phyloP scores from a whole-genome alignment of 768 basidiomycete genomes.

The Phanerochaete sordida region DNA sequence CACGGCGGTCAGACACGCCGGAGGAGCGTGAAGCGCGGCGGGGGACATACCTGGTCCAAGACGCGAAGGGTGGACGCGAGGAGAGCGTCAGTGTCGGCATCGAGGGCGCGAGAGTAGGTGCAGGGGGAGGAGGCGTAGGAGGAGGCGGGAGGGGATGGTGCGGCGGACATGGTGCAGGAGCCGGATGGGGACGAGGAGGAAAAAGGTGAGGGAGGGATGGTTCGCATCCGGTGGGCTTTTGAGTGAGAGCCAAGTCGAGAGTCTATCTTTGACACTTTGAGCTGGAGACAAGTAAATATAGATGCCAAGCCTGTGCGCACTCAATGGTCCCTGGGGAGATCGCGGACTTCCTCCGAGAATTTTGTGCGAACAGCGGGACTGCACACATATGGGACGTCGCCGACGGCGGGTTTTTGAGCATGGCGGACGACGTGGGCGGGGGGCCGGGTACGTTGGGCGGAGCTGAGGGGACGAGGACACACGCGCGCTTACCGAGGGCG shows the following conservation, averaged over 20 bases:
- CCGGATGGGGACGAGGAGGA: constrained; percentile 15
- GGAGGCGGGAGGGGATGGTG: constrained; percentile 13
- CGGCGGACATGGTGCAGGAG: constrained; percentile 24
- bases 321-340: not conserved
- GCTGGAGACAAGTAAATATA: constrained; percentile 36
- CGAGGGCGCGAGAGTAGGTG: not conserved
- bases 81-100: constrained; percentile 24
- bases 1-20: constrained; percentile 1
- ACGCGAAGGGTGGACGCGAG: constrained; percentile 42
- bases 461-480: not conserved
- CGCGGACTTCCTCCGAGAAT: not conserved
- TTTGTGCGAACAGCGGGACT: not conserved
- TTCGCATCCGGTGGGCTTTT: constrained; percentile 24
- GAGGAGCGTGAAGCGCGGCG: not conserved
- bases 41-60: constrained; percentile 40
- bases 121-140: constrained; percentile 1
- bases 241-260: constrained; percentile 39
- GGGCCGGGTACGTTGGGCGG: not conserved
- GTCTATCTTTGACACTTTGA: constrained; percentile 39
- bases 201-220: constrained; percentile 16
- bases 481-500: constrained; percentile 1
- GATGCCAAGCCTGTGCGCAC: constrained; percentile 35
- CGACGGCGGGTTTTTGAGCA: not conserved
- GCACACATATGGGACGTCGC: not conserved
- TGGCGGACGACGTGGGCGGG: not conserved